These are phyloP conservation scores for Nannochloropsis salina DNA, from an alignment of 108 stramenopile genomes.

Conservation along the genomic window DNA sequence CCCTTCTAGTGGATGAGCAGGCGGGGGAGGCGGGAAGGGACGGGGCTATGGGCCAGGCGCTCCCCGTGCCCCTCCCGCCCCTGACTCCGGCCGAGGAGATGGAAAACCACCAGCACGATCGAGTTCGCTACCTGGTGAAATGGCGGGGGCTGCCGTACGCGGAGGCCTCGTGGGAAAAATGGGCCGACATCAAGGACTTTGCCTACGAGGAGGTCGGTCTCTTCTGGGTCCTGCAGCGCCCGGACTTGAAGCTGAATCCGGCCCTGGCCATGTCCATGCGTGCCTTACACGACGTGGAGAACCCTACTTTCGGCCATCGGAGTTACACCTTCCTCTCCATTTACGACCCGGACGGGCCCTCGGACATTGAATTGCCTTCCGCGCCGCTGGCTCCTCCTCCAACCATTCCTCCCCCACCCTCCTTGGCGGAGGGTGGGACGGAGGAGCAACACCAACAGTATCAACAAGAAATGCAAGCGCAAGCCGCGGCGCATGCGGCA, in stretches of 20 bases:
- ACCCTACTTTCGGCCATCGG: constrained; percentile 19
- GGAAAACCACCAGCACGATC: constrained; percentile 36
- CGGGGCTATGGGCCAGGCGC: constrained; percentile 4
- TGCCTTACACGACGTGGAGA: constrained; percentile 18
- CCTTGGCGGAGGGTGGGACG: constrained; percentile 4
- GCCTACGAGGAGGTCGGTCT: constrained; percentile 22
- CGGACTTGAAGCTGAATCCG: neutral
- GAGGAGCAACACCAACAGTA: constrained; percentile 7
- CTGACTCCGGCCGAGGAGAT: constrained; percentile 11
- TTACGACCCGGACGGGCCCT: constrained; percentile 27
- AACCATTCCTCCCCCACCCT: neutral
- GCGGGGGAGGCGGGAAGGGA: constrained; percentile 43
- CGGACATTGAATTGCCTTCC: neutral
- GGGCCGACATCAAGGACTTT: constrained; percentile 45
- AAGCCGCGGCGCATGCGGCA: neutral
- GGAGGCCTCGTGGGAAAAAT: constrained; percentile 54
- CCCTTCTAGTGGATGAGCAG: constrained; percentile 43
- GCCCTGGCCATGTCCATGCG: neutral
- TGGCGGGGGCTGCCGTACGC: constrained; percentile 51
- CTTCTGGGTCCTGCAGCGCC: neutral
- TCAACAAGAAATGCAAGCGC: neutral
- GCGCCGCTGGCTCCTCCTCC: neutral
- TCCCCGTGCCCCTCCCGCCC: neutral
- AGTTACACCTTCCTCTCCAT: constrained; percentile 23
- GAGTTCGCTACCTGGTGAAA: constrained; percentile 52